A percentile compares a stretch with the other conserved stretches of the same genome.
Conservation (phyloP, 2,329 filamentous ascomycete genomes). For the Trichoderma afroharzianum region DNA sequence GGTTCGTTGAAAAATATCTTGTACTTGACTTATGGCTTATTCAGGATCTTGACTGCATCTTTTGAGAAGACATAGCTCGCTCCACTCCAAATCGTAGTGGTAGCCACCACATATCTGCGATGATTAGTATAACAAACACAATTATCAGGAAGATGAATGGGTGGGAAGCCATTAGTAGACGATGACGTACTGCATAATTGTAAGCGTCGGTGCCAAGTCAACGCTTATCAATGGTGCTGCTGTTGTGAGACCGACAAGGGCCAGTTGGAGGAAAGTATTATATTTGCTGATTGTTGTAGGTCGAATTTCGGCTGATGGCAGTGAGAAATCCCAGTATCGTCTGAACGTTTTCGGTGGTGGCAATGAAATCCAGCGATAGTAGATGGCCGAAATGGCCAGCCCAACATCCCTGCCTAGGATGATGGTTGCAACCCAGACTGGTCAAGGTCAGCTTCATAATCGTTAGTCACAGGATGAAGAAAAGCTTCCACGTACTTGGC, state of each 20-base stretch:
- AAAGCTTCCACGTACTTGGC: conserved; percentile 55
- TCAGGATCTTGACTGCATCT: conserved; percentile 77
- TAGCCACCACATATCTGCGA: not conserved
- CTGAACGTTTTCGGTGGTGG: conserved; percentile 89
- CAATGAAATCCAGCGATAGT: conserved; percentile 92
- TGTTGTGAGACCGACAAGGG: conserved; percentile 80
- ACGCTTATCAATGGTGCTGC: conserved; percentile 70
- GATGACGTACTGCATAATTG: conserved; percentile 58
- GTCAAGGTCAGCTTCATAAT: not conserved
- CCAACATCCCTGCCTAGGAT: conserved; percentile 87
- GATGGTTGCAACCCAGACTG: conserved; percentile 82
- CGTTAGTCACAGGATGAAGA: not conserved
- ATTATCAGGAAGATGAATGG: not conserved
- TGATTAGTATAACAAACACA: not conserved
- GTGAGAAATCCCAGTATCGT: conserved; percentile 95
- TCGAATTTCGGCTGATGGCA: conserved; percentile 80
- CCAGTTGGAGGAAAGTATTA: conserved; percentile 89
- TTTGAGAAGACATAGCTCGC: conserved; percentile 88
- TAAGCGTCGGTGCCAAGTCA: conserved; percentile 53
- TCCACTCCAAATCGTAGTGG: conserved; percentile 89
- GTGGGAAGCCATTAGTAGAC: not conserved
- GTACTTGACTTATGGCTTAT: conserved; percentile 5
- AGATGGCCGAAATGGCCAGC: conserved; percentile 80
- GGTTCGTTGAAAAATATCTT: not conserved
- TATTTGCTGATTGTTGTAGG: conserved; percentile 84